Evolutionary conservation across 805 yeast genomes (phyloP), one percentile per base, ranked within the genome.

Genomic region (Candida adriatica): DNA sequence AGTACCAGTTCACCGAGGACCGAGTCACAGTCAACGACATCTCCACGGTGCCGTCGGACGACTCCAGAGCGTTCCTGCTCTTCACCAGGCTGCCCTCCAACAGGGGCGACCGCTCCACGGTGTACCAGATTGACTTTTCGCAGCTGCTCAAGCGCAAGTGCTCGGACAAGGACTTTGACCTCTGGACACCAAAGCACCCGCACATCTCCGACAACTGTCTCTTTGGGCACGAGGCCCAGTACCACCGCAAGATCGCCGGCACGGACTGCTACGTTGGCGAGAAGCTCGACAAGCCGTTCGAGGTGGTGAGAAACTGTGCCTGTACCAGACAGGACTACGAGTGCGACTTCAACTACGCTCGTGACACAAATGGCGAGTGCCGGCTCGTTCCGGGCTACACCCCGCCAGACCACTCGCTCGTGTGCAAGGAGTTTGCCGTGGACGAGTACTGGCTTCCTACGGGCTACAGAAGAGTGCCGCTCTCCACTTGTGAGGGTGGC

Each of bases 11-110:
- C 51, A 42, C 77, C 4, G 75, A 75, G 0, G 67, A 64, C 4
- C 58, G 68, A 6, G 70, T 83, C 4, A 46, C 56, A 8, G 73
- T 88, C 3, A 53, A 63, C 24, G 96, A 92, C 49, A 63, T 90
- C 38, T 82, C 86, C 1, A 90, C 97, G 1, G 87, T 86, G 20
- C 97, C 97, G 5, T 70, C 85, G 2, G 97, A 90, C 55, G 83
- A 86, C n/a, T 75, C 94, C 4, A 61, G 87, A 38, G 77, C 78
- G 48, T 87, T 92, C 51, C 46, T 84, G 28, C 52, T 92, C 4
- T 68, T 87, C 43, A 77, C 72, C 1, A 56, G 56, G 36, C 57
- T 68, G 7, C 68, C 70, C 8, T 55, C 64, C 11, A 53, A 62
- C 8, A 55, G 58, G 23, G 77, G 71, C 22, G 66, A 55, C 11